Base-by-base conservation (phyloP, 176 grass and related monocot genomes). In the Raddia distichophylla region DNA sequence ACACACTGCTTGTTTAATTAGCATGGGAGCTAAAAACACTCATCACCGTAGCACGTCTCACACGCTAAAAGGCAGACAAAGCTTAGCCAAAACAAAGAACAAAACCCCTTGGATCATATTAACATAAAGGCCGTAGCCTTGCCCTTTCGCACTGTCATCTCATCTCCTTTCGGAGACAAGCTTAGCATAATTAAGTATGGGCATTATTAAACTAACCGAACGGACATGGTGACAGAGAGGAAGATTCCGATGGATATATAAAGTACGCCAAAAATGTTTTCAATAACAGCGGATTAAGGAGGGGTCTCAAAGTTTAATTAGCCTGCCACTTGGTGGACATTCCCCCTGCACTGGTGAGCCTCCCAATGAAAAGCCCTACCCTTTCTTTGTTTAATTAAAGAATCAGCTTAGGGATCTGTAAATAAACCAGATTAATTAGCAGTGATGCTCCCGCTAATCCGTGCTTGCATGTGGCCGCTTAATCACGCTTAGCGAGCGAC, bases 331-430 rank as follows among this genome's bases (percentile, higher is more conserved):
- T 65, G 48, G 9, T 66, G 7, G 71, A 74, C 75, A 86, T 85
- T 86, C 77, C 16, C 79, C 79, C 53, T 84, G 78, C 76, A n/a
- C 2, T 18, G 35, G 50, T 40, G 49, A 61, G 52, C 46, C 15
- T 63, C 43, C 79, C 60, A n/a, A 73, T 55, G 57, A 2, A 40
- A 40, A 63, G 7, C 75, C 68, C 71, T 27, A 9, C n/a, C 6
- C 2, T 33, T 44, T n/a, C 20, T 17, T 27, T 77, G 6, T 88
- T 81, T 84, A 77, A 43, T 81, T 84, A 63, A 88, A 67, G 78
- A 55, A 90, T 90, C 86, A 32, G 44, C 42, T 78, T 91, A 82
- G 89, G 84, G 92, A 94, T 91, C 77, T 15, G 89, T 94, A 94
- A 94, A 89, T 49, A 82, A 82, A 92, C 1, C 1, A 57, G 67